Evolutionary conservation across 2,329 filamentous ascomycete genomes (phyloP), one percentile per base, ranked within the genome.

Genomic region (Colletotrichum liriopes): DNA sequence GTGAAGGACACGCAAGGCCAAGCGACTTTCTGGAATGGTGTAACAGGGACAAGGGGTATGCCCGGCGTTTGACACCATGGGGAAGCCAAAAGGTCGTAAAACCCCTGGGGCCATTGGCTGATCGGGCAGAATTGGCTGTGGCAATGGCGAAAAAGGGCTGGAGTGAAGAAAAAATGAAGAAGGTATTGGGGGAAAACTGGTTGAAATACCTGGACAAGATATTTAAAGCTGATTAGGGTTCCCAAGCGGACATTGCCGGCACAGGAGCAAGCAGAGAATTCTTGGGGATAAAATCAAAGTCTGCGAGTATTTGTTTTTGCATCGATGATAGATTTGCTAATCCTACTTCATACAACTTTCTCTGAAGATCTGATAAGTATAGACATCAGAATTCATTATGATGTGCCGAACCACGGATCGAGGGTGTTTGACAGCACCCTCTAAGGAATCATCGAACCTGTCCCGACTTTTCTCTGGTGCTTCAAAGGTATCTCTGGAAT

Each of bases 11-110:
- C 72, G 80, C 77, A 5, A 74, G 81, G 29, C 82, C 82, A 1
- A 81, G 81, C 58, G 81, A 82, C 3, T 84, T 83, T 70, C 79
- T 83, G 74, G 81, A 77, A 1, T 82, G 81, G 82, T 83, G 81
- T 74, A 83, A 83, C 73, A 81, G 78, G 49, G 82, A 83, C 66
- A 83, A 83, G 74, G 82, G 82, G 1, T 83, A 84, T 61, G 79
- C 81, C 1, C 70, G 82, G 12, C 77, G 77, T 12, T 74, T 83
- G 41, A 83, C 81, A 1, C 81, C 81, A 0, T 84, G 81, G 82
- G 82, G 82, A 0, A 82, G 80, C 54, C 78, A 82, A 56, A 82
- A 81, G 71, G 82, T 84, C 0, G 78, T 83, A 8, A 84, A 84
- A 74, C 81, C 82, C 7, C 74, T 84, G 18, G 82, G 82, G 0